Conservation (phyloP, 768 basidiomycete species). For the Amanita exitialis region DNA sequence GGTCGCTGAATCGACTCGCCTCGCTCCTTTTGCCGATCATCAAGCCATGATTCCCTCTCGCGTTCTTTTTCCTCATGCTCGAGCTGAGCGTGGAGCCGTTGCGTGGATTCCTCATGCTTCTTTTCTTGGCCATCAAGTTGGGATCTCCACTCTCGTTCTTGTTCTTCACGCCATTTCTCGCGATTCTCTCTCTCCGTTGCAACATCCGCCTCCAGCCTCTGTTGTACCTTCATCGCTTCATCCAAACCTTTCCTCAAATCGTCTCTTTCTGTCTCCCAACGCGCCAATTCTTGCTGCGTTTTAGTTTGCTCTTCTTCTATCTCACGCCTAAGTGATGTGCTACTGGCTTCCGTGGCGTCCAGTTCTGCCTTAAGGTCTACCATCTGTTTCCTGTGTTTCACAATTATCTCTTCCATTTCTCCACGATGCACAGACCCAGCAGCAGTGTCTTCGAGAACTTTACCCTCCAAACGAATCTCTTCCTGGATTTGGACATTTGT, state of each 20-base stretch:
- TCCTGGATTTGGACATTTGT: constrained; percentile 8
- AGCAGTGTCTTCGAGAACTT: constrained; percentile 24
- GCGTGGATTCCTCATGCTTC: background rate
- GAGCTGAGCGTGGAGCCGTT: background rate
- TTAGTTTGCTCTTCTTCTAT: background rate
- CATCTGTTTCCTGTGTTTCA: constrained; percentile 23
- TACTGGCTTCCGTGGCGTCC: background rate
- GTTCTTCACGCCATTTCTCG: background rate
- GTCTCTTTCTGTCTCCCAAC: background rate
- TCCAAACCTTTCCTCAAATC: background rate
- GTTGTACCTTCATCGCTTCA: background rate
- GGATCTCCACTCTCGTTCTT: background rate
- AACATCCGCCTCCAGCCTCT: background rate
- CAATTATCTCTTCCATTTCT: constrained; percentile 22
- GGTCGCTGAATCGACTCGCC: too few species aligned
- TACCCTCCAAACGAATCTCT: constrained; percentile 11
- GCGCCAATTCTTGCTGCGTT: background rate
- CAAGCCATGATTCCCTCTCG: background rate
- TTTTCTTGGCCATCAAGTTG: background rate
- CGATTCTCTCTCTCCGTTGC: background rate
- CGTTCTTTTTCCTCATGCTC: background rate
- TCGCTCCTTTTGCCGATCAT: too few species aligned
- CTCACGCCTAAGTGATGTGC: background rate
- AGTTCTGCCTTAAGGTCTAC: constrained; percentile 8
- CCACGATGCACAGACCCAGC: constrained; percentile 25